Evolutionary conservation across 345 rosid species (phyloP), one percentile per base, ranked within the genome.

Genomic region (Nasturtium officinale): DNA sequence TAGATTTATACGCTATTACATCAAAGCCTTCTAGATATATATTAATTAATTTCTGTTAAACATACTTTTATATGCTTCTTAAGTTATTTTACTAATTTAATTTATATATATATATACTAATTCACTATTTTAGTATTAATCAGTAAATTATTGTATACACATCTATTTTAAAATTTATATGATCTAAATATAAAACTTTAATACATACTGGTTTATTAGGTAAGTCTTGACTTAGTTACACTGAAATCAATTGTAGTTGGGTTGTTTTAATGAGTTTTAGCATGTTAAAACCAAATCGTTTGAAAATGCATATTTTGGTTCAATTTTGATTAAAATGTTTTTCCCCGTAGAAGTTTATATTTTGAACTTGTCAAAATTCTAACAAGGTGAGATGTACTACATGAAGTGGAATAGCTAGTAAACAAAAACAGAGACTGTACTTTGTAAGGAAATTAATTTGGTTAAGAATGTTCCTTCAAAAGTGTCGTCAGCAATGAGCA

Each of bases 401-500:
- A 7, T n/a, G 35, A 35, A 61, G 64, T 48, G 45, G 43, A 48
- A 7, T 23, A 26, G 17, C 43, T 47, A 17, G 43, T 35, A 33
- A 13, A n/a, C n/a, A 2, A 26, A 51, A 66, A 66, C 1, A 23
- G 16, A 35, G 23, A 6, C 8, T 5, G 6, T 6, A 0, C n/a
- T 0, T 25, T 25, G 2, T 23, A 43, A 11, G 12, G 13, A 29
- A 57, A 13, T 20, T 11, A 7, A 35, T 25, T 6, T 28, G n/a
- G 5, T 38, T 2, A 8, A 63, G 64, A 73, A 73, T 45, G 40
- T 64, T 65, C 58, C 16, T 7, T 56, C 0, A 25, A 16, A 55
- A 16, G 3, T 40, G 54, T 9, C 67, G 78, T 74, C 53, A 74
- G 67, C 78, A 13, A 57, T 74, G 78, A 74, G 72, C 58, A 5